Conservation (phyloP, 2,329 filamentous ascomycete species). For the Rachicladosporium sp. region DNA sequence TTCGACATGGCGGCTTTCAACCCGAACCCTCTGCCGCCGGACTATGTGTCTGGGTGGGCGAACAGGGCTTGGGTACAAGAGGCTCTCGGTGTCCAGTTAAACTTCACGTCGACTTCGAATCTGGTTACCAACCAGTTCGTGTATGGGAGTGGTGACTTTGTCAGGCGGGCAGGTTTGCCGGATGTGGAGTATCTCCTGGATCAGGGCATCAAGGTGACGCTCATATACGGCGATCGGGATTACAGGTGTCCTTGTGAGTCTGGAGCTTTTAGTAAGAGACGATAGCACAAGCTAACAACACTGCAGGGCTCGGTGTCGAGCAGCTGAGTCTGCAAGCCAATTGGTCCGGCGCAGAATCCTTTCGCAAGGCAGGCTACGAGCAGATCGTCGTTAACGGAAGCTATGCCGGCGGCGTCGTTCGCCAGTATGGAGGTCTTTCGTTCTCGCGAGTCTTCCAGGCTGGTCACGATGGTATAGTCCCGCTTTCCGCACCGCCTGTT, state of each 20-base stretch:
- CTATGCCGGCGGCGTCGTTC: conserved; percentile 19
- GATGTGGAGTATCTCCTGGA: conserved; percentile 16
- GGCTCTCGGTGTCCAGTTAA: conserved; percentile 35
- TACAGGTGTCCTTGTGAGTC: conserved; percentile 13
- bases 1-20: conserved; percentile 15
- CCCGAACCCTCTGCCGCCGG: conserved; percentile 13
- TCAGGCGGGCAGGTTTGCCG: conserved; percentile 10
- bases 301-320: conserved; percentile 16
- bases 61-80: conserved; percentile 32
- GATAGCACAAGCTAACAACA: no score
- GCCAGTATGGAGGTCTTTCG: conserved; percentile 23
- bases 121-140: conserved; percentile 5
- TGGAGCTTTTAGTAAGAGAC: no score
- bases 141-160: conserved; percentile 10
- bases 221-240: conserved; percentile 20
- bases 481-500: conserved; percentile 4
- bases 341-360: conserved; percentile 12
- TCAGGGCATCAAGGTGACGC: conserved; percentile 13
- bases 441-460: conserved; percentile 25
- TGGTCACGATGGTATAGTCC: conserved; percentile 15
- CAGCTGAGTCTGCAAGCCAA: conserved; percentile 16
- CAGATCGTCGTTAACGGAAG: conserved; percentile 16
- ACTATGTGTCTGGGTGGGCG: conserved; percentile 28
- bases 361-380: conserved; percentile 20
- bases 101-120: conserved; percentile 26